Evolutionary conservation across 2,329 filamentous ascomycete species (phyloP), one percentile per base, ranked within the genome.

Genomic region (Huntiella omanensis): DNA sequence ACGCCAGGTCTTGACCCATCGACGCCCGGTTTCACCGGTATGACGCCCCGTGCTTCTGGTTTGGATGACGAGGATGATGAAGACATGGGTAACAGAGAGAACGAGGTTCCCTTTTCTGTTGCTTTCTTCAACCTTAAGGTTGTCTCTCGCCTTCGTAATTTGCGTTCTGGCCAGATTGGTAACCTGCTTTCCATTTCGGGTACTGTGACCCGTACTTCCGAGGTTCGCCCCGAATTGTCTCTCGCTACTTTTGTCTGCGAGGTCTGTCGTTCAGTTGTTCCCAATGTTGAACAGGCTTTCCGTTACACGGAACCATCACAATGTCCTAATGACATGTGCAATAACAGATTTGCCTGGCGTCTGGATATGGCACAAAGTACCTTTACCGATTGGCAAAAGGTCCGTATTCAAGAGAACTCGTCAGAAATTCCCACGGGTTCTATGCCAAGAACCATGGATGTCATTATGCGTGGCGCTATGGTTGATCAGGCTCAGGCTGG

Each of bases 301-400:
- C 78, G 86, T 57, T 98, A 95, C 62, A 95, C 88, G 0, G 91
- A 98, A 59, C 91, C 91, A 1, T 88, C 86, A 3, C 85, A 95
- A 64, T 98, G 91, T 55, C 88, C 91, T 7, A 96, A 96, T 58
- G 60, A 68, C 19, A 82, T 73, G 5, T 98, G 91, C 60, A 79
- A 79, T 55, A 98, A 98, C 64, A 79, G 91, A 19, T 67, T 80
- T 49, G 85, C 83, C n/a, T 98, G 91, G 91, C 78, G 86, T 53
- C 66, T 98, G n/a, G 88, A 98, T 55, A 95, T 98, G 56, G 74
- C 85, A 38, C 88, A 93, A 61, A 95, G 87, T 61, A 96, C 87
- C 0, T 98, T 98, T 59, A 83, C 98, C 51, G 91, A 98, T 64
- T 98, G 91, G 91, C 91, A 98, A 60, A 96, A 96, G 61, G 86